These are phyloP conservation scores for Purpureocillium takamizusanense DNA, from an alignment of 2,329 filamentous ascomycete genomes.

Conservation along the genomic window DNA sequence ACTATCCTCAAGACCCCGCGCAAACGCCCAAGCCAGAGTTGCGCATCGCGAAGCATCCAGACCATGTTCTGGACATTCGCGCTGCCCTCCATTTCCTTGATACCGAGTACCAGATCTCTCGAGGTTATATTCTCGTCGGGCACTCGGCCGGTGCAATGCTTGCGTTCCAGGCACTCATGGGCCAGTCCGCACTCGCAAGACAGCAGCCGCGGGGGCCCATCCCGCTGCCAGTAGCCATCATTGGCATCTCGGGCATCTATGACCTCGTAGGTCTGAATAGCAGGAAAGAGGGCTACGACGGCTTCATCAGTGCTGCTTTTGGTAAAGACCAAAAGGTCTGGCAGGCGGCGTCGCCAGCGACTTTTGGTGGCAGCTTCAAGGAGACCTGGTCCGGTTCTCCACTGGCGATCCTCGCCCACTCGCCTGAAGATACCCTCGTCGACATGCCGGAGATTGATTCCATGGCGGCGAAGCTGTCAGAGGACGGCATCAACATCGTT, in stretches of 20 bases:
- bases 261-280: slow-evolving; percentile 46
- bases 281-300: slow-evolving; percentile 38
- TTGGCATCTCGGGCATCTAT: slow-evolving; percentile 60
- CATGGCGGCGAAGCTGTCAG: slow-evolving; percentile 40
- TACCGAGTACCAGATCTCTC: slow-evolving; percentile 32
- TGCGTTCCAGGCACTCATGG: slow-evolving; percentile 50
- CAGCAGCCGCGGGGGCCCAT: slow-evolving; percentile 12
- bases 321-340: slow-evolving; percentile 41
- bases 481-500: slow-evolving; percentile 23
- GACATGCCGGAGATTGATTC: slow-evolving; percentile 48
- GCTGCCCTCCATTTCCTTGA: slow-evolving; percentile 39
- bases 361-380: slow-evolving; percentile 30
- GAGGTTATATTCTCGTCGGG: slow-evolving; percentile 47
- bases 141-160: slow-evolving; percentile 58
- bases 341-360: slow-evolving; percentile 46
- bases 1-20: slow-evolving; percentile 25
- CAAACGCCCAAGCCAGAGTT: slow-evolving; percentile 16
- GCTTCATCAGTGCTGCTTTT: slow-evolving; percentile 53
- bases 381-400: slow-evolving; percentile 24
- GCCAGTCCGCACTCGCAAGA: slow-evolving; percentile 18
- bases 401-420: slow-evolving; percentile 33
- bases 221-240: slow-evolving; percentile 39
- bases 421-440: slow-evolving; percentile 38
- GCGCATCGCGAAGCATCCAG: slow-evolving; percentile 44
- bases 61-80: slow-evolving; percentile 50